Evolutionary conservation across 192 early-diverging fungal species (phyloP).

Genomic region (Borealophlyctis nickersoniae): DNA sequence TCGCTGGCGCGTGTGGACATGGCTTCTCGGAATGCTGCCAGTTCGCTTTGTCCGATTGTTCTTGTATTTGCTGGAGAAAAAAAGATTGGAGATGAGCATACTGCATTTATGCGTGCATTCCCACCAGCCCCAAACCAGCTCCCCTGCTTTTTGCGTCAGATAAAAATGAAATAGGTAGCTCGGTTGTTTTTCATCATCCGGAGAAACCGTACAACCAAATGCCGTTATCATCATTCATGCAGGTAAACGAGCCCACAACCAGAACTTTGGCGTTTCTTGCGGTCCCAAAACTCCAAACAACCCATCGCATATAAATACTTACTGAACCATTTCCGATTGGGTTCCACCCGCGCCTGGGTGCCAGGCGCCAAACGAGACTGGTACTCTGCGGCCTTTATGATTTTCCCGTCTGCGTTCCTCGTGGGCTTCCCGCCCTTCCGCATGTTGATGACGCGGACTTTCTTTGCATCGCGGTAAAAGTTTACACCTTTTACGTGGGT

Average conservation of each 20-base stretch:
- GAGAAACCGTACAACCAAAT: too few relatives aligned
- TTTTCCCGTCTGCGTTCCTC: conserved; percentile 81
- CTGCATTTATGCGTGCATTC: too few relatives aligned
- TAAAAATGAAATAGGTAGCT: too few relatives aligned
- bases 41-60: conserved; percentile 91
- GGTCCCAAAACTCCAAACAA: too few relatives aligned
- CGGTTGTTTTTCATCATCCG: too few relatives aligned
- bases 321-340: conserved; percentile 97
- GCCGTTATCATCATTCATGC: too few relatives aligned
- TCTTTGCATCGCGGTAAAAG: conserved; percentile 97
- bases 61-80: conserved; percentile 77
- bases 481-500: conserved; percentile 89
- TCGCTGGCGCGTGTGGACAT: conserved; percentile 84
- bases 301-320: conserved; percentile 23
- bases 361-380: conserved; percentile 72
- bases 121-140: too few relatives aligned
- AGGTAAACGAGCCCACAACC: too few relatives aligned
- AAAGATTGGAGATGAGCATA: too few relatives aligned
- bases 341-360: conserved; percentile 77
- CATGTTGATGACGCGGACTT: conserved; percentile 90
- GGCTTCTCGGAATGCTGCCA: conserved; percentile 89
- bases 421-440: conserved; percentile 82
- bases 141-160: too few relatives aligned
- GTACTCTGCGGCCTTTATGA: conserved; percentile 87
- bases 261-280: too few relatives aligned